These are phyloP conservation scores for Sporormia fimetaria DNA, from an alignment of 495 filamentous ascomycete genomes.

Conservation along the genomic window DNA sequence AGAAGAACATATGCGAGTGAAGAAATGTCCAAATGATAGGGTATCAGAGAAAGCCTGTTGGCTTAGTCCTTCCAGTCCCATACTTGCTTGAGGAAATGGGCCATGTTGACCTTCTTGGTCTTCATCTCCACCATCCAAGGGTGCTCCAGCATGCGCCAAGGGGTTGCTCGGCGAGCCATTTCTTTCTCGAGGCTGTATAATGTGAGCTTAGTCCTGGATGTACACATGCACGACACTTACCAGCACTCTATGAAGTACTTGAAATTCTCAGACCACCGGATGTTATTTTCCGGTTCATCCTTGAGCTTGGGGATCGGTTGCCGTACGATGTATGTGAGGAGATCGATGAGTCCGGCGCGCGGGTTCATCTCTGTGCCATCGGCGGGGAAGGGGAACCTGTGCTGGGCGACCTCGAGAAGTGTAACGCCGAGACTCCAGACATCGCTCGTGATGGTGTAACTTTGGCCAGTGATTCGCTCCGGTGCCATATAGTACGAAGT, in stretches of 20 bases:
- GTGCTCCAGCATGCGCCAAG: slow-evolving; percentile 98
- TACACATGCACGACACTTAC: slow-evolving; percentile 45
- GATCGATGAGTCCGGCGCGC: slow-evolving; percentile 80
- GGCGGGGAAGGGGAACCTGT: slow-evolving; percentile 94
- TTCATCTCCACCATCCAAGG: slow-evolving; percentile 97
- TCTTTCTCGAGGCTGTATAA: slow-evolving; percentile 79
- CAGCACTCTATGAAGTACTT: slow-evolving; percentile 99
- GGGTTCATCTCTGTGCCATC: slow-evolving; percentile 88
- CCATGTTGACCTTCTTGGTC: slow-evolving; percentile 93
- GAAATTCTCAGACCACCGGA: slow-evolving; percentile 90
- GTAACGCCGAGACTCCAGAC: slow-evolving; percentile 97
- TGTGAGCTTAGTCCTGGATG: slow-evolving; percentile 16
- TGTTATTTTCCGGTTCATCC: slow-evolving; percentile 69
- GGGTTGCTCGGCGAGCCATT: slow-evolving; percentile 68
- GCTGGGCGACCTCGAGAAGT: slow-evolving; percentile 90
- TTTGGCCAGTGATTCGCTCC: slow-evolving; percentile 92
- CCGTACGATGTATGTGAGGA: slow-evolving; percentile 92
- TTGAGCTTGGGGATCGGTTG: slow-evolving; percentile 94
- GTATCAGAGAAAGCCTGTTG: neutral
- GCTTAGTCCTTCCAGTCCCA: slow-evolving; percentile 73
- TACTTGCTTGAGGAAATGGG: slow-evolving; percentile 76
- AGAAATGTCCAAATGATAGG: slow-evolving; percentile 3
- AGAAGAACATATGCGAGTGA: slow-evolving; percentile 11
- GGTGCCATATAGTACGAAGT: slow-evolving; percentile 99
- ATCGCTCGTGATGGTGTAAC: slow-evolving; percentile 95